These are phyloP conservation scores for Penicillium sp. DNA, from an alignment of 2,329 filamentous ascomycete species.

Conservation along the genomic window DNA sequence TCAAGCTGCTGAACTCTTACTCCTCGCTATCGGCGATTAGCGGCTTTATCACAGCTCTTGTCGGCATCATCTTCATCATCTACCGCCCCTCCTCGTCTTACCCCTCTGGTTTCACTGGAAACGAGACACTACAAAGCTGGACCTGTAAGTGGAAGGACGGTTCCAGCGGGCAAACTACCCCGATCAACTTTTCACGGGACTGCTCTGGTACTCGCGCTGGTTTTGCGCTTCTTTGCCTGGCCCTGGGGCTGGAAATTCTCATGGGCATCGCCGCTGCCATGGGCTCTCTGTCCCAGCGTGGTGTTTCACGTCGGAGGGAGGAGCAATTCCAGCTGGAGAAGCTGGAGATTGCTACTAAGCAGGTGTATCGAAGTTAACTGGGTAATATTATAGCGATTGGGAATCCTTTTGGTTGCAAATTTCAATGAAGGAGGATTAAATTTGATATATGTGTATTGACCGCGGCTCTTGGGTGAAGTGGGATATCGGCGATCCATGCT, in stretches of 20 bases:
- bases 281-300: constrained; percentile 37
- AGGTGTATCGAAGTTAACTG: constrained; percentile 20
- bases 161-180: constrained; percentile 25
- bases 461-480: background rate
- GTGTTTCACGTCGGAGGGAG: constrained; percentile 33
- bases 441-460: background rate
- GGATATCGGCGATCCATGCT: constrained; percentile 1
- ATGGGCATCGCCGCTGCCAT: constrained; percentile 36
- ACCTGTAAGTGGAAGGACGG: constrained; percentile 45
- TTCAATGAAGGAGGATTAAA: background rate
- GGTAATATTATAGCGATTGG: background rate
- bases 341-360: constrained; percentile 31
- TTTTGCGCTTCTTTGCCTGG: constrained; percentile 39
- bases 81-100: constrained; percentile 36
- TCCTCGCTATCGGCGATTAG: constrained; percentile 38
- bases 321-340: constrained; percentile 32
- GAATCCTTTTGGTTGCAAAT: no score
- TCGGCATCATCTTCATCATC: constrained; percentile 38
- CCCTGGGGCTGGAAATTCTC: constrained; percentile 40
- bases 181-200: constrained; percentile 42
- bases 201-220: constrained; percentile 43
- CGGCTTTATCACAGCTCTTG: constrained; percentile 42
- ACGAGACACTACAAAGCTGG: constrained; percentile 47
- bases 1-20: constrained; percentile 38
- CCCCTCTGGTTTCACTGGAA: constrained; percentile 33